Evolutionary conservation across 768 basidiomycete genomes (phyloP).

Genomic region (Agrocybe pediades): DNA sequence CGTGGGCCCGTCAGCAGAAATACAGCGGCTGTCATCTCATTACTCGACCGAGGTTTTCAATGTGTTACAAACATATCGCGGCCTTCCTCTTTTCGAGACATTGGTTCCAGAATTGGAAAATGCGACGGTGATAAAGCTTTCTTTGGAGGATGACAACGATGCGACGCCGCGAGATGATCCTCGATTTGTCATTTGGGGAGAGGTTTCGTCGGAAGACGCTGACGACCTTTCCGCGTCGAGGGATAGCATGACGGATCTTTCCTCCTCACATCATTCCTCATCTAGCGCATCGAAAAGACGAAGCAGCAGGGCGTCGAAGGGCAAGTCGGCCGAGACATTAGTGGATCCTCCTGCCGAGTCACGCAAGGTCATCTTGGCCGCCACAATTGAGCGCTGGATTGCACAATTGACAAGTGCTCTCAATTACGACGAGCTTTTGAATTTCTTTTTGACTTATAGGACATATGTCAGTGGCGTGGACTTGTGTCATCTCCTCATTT

Average conservation of each 20-base stretch:
- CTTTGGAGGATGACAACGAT: constrained; percentile 62
- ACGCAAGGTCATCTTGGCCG: constrained; percentile 70
- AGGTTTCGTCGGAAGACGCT: constrained; percentile 37
- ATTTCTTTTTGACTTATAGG: constrained; percentile 92
- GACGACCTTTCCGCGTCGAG: constrained; percentile 32
- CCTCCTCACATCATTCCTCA: constrained; percentile 25
- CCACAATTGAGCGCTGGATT: constrained; percentile 92
- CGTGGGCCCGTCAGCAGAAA: constrained; percentile 43
- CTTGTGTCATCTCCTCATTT: constrained; percentile 79
- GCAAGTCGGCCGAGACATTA: constrained; percentile 31
- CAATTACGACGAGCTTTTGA: constrained; percentile 83
- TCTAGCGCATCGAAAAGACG: constrained; percentile 37
- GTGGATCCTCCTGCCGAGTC: constrained; percentile 20
- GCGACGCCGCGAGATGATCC: constrained; percentile 85
- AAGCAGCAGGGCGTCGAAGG: constrained; percentile 33
- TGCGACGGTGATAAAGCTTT: constrained; percentile 74
- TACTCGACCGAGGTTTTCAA: constrained; percentile 81
- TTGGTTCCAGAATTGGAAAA: constrained; percentile 53
- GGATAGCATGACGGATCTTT: constrained; percentile 33
- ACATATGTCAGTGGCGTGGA: constrained; percentile 81
- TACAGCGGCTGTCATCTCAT: constrained; percentile 50
- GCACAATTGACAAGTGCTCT: constrained; percentile 87
- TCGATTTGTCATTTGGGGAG: constrained; percentile 91
- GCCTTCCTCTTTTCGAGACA: constrained; percentile 72
- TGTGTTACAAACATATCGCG: constrained; percentile 77